These are phyloP conservation scores for Chaetomium fimeti DNA, from an alignment of 495 filamentous ascomycete genomes.

Conservation along the genomic window DNA sequence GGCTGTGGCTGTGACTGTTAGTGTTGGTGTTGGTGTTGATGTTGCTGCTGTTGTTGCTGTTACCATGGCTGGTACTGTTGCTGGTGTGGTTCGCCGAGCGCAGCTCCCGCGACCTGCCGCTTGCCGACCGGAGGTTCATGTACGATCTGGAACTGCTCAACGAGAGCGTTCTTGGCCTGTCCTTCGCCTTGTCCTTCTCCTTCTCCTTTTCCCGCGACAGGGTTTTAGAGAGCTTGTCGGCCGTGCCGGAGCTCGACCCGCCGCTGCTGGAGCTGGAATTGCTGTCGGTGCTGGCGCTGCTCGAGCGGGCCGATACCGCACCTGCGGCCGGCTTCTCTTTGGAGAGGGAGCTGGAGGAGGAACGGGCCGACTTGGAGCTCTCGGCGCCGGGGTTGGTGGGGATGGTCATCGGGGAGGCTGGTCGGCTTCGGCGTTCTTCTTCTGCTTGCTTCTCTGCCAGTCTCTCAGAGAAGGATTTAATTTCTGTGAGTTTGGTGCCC, in stretches of 20 bases:
- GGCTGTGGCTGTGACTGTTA: neutral
- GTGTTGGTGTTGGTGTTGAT: neutral
- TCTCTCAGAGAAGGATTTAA: neutral
- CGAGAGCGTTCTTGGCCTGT: neutral
- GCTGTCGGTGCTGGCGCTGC: constrained; percentile 4
- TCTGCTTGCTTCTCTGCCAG: constrained; percentile 8
- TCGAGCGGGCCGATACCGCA: neutral
- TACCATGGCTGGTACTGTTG: neutral
- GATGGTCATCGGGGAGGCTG: neutral
- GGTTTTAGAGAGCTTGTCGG: neutral
- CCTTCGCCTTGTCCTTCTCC: constrained; percentile 1
- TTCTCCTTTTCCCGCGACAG: neutral
- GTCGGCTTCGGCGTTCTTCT: neutral
- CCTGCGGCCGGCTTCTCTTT: neutral
- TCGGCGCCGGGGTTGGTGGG: neutral
- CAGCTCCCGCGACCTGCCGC: neutral
- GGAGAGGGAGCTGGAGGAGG: neutral
- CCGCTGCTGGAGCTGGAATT: neutral
- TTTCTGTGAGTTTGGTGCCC: neutral
- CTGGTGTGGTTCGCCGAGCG: neutral
- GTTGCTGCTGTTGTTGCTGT: neutral
- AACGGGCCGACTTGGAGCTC: neutral
- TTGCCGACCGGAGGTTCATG: neutral
- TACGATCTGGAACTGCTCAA: neutral
- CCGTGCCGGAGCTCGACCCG: neutral